Conservation (phyloP, 2,329 filamentous ascomycete genomes). For the Colletotrichum sp. region DNA sequence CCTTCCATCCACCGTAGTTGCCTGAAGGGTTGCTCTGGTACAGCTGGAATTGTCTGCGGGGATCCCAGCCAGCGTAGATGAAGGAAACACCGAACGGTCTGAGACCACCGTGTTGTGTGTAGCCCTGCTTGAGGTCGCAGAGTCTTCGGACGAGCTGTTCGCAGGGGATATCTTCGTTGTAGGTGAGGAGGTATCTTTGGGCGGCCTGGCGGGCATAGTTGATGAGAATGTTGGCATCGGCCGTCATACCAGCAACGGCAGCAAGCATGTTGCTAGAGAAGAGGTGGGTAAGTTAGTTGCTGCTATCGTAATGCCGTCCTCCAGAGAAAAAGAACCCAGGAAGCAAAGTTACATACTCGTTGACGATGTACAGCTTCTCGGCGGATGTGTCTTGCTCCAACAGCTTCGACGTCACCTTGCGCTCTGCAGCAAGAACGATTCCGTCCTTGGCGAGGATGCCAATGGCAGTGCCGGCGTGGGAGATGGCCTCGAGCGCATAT, state of each 20-base stretch:
- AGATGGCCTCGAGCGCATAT: slow-evolving; percentile 98
- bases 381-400: slow-evolving; percentile 99
- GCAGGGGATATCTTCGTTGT: slow-evolving; percentile 99
- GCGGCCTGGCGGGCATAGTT: slow-evolving; percentile 98
- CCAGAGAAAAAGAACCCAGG: not conserved
- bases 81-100: slow-evolving; percentile 98
- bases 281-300: not conserved
- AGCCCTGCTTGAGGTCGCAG: slow-evolving; percentile 98
- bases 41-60: slow-evolving; percentile 94
- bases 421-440: slow-evolving; percentile 96
- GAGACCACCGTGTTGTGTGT: slow-evolving; percentile 98
- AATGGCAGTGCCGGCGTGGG: slow-evolving; percentile 94
- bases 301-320: not conserved
- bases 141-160: slow-evolving; percentile 96
- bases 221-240: slow-evolving; percentile 99
- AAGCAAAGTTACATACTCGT: slow-evolving; percentile 71
- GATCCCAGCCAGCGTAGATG: slow-evolving; percentile 99
- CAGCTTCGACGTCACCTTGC: slow-evolving; percentile 99
- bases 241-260: slow-evolving; percentile 98
- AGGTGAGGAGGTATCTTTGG: slow-evolving; percentile 96
- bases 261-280: slow-evolving; percentile 96
- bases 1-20: slow-evolving; percentile 99
- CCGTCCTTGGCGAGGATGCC: slow-evolving; percentile 98
- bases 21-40: slow-evolving; percentile 99
- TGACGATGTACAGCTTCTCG: slow-evolving; percentile 99